These are phyloP conservation scores for Colletotrichum karsti DNA, from an alignment of 2,329 filamentous ascomycete genomes.

Conservation along the genomic window DNA sequence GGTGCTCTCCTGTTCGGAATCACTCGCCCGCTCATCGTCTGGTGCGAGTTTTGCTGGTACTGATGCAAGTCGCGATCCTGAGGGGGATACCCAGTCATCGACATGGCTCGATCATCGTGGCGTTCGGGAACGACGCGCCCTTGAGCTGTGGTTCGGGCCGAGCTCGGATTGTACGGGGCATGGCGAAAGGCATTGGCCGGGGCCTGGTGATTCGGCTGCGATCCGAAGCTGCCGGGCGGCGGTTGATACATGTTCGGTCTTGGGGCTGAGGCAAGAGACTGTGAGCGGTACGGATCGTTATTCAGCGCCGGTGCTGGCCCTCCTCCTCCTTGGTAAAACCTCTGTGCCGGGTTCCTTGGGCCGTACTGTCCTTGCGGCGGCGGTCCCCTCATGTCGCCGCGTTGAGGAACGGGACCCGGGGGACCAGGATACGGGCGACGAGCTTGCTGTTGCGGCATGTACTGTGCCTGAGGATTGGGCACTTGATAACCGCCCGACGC, in stretches of 20 bases:
- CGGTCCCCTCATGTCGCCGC: slow-evolving; percentile 63
- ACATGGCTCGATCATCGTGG: slow-evolving; percentile 94
- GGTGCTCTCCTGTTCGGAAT: slow-evolving; percentile 76
- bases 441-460: slow-evolving; percentile 54
- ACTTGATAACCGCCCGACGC: slow-evolving; percentile 57
- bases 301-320: slow-evolving; percentile 77
- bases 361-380: slow-evolving; percentile 44
- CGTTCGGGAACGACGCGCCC: slow-evolving; percentile 91
- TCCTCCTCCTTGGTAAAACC: slow-evolving; percentile 69
- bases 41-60: slow-evolving; percentile 63
- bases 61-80: slow-evolving; percentile 68
- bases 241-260: slow-evolving; percentile 78
- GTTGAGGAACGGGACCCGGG: slow-evolving; percentile 56
- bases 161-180: slow-evolving; percentile 73
- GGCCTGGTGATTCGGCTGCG: slow-evolving; percentile 53
- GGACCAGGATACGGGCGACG: slow-evolving; percentile 55
- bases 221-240: slow-evolving; percentile 63
- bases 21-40: slow-evolving; percentile 92
- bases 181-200: slow-evolving; percentile 82
- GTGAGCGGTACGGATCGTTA: slow-evolving; percentile 87
- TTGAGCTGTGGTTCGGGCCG: slow-evolving; percentile 86
- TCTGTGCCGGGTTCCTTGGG: slow-evolving; percentile 57
- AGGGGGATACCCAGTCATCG: slow-evolving; percentile 80
- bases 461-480: slow-evolving; percentile 53
- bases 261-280: slow-evolving; percentile 83